Conservation (phyloP, 192 early-diverging fungal species). For the Backusella mclennaniae region DNA sequence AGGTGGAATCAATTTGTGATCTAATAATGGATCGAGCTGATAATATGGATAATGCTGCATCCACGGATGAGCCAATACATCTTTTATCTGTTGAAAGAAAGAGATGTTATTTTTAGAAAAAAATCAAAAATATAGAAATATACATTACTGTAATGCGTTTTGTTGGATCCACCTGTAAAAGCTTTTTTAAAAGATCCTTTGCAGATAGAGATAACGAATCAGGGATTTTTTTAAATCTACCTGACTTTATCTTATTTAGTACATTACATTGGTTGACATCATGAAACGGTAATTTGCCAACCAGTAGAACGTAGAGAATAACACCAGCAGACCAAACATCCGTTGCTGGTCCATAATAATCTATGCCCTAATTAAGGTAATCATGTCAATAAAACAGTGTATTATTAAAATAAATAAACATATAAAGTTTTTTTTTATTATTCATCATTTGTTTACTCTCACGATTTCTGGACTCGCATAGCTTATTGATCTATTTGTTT, state of each 20-base stretch:
- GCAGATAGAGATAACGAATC: conserved; percentile 62
- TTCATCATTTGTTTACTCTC: conserved; percentile 15
- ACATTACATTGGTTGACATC: conserved; percentile 69
- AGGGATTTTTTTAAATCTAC: conserved; percentile 62
- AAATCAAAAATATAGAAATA: background rate
- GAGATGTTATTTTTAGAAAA: background rate
- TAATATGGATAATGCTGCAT: background rate
- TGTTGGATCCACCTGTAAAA: conserved; percentile 73
- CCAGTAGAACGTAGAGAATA: conserved; percentile 80
- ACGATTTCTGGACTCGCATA: conserved; percentile 35
- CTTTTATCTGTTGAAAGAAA: background rate
- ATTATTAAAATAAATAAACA: background rate
- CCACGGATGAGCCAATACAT: conserved; percentile 9
- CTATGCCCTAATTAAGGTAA: conserved; percentile 14
- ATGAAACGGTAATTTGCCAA: conserved; percentile 78
- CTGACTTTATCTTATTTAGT: conserved; percentile 64
- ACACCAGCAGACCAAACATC: conserved; percentile 95
- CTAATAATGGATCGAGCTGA: background rate
- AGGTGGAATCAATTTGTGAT: background rate
- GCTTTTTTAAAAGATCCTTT: conserved; percentile 64
- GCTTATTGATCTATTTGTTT: conserved; percentile 41
- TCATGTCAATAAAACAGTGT: conserved; percentile 7
- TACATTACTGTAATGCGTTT: conserved; percentile 46
- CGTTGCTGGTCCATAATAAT: conserved; percentile 52
- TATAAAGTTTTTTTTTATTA: background rate